Conservation (phyloP, 1,139 yeast species). For the Blastobotrys serpentis region DNA sequence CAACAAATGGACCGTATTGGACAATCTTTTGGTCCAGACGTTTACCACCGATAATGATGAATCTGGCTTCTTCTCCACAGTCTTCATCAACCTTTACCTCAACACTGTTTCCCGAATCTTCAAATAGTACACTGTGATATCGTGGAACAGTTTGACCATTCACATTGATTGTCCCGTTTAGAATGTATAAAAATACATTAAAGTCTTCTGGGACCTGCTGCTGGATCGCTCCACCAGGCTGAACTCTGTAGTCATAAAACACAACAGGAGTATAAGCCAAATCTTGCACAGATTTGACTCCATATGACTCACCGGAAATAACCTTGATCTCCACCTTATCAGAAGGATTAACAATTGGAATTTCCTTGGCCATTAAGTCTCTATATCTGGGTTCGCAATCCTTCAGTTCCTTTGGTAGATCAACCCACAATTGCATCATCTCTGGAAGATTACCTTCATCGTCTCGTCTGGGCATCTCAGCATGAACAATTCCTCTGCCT, state of each 20-base stretch:
- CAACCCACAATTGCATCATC: conserved; percentile 93
- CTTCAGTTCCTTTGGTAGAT: conserved; percentile 70
- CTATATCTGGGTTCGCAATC: conserved; percentile 75
- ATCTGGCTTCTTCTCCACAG: conserved; percentile 45
- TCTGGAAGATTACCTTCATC: conserved; percentile 49
- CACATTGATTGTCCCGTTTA: conserved; percentile 59
- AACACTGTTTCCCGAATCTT: conserved; percentile 33
- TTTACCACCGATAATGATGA: conserved; percentile 76
- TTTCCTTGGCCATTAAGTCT: conserved; percentile 70
- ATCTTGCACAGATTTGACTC: conserved; percentile 68
- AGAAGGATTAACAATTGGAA: conserved; percentile 66
- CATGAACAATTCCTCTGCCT: conserved; percentile 82
- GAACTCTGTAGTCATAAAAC: conserved; percentile 63
- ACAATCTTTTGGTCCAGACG: conserved; percentile 72
- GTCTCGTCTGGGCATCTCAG: conserved; percentile 76
- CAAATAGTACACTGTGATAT: conserved; percentile 49
- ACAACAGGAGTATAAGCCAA: conserved; percentile 84
- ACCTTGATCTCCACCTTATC: conserved; percentile 69
- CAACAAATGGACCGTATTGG: conserved; percentile 91
- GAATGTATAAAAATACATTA: conserved; percentile 71
- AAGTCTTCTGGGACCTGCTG: conserved; percentile 63
- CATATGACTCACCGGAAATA: conserved; percentile 75
- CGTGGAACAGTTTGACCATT: conserved; percentile 42
- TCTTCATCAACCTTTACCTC: conserved; percentile 29
- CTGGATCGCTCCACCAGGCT: conserved; percentile 71